Percentiles rank a stretch among this genome's conserved stretches.
These are phyloP conservation scores for Camellia sinensis DNA, from an alignment of 148 eudicot genomes.

Conservation along the genomic window DNA sequence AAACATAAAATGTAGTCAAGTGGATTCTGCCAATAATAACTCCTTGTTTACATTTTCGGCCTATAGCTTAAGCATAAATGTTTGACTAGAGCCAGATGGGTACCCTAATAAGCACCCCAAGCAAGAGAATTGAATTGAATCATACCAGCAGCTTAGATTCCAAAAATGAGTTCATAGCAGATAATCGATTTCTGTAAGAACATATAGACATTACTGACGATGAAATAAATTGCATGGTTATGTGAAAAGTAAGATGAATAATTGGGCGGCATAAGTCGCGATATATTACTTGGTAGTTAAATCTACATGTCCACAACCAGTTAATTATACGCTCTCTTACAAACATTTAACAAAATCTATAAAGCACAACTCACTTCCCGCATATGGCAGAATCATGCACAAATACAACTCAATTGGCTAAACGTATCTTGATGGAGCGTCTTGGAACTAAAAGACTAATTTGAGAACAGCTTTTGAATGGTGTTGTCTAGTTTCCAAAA, in stretches of 20 bases:
- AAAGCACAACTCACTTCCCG: background rate
- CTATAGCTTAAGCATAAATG: background rate
- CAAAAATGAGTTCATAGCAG: background rate
- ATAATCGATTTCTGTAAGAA: background rate
- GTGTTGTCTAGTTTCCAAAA: conserved; percentile 3
- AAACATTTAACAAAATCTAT: background rate
- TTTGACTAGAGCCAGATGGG: background rate
- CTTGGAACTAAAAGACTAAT: background rate
- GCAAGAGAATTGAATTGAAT: background rate
- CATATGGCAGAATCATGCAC: background rate
- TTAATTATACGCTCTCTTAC: background rate
- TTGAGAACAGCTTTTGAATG: conserved; percentile 1
- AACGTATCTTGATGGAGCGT: background rate
- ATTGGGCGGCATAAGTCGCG: background rate
- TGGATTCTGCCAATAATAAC: background rate
- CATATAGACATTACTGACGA: background rate
- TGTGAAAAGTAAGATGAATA: background rate
- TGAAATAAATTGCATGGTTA: background rate
- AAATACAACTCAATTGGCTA: background rate
- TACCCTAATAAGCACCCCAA: background rate
- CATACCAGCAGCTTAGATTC: background rate
- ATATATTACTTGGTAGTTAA: background rate
- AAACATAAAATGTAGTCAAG: background rate
- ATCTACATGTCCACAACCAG: background rate
- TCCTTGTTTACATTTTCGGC: background rate